Conservation (phyloP, 345 rosid genomes). For the Alliaria petiolata region DNA sequence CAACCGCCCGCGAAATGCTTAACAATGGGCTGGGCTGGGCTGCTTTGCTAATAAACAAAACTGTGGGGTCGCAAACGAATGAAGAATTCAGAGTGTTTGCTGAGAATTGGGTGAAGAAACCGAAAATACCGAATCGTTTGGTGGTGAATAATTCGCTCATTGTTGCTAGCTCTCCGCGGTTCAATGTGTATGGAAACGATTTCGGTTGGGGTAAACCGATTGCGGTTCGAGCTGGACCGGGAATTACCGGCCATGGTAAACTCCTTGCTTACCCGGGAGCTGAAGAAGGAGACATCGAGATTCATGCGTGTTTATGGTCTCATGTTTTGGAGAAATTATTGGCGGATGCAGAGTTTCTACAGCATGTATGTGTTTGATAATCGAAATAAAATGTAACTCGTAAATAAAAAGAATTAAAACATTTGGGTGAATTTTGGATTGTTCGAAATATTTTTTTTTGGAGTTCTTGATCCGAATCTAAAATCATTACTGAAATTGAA, state of each 20-base stretch:
- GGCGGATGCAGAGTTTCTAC: constrained; percentile 23
- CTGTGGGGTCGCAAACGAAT: constrained; percentile 17
- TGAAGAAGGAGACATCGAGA: constrained; percentile 38
- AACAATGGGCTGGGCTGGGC: constrained; percentile 20
- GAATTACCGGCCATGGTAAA: constrained; percentile 21
- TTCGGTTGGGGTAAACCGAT: constrained; percentile 44
- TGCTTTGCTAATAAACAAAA: constrained; percentile 17
- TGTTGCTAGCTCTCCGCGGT: constrained; percentile 35
- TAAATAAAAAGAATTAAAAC: no score
- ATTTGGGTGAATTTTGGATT: no score
- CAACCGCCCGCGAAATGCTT: constrained; percentile 2
- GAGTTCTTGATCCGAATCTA: no score
- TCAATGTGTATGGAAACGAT: constrained; percentile 38
- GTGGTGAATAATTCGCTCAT: neutral
- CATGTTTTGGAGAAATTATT: constrained; percentile 4
- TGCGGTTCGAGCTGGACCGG: constrained; percentile 28
- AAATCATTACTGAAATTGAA: no score
- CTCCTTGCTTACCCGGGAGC: constrained; percentile 24
- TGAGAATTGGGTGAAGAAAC: constrained; percentile 30
- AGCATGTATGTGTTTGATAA: neutral
- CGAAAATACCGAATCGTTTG: neutral
- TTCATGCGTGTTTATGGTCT: constrained; percentile 27
- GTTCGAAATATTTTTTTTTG: no score
- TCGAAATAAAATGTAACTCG: neutral
- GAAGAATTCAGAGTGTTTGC: constrained; percentile 1